Percentiles rank a stretch among this genome's conserved stretches.
phyloP scores from a whole-genome alignment of 225 moss, liverwort and hornwort genomes.

The Rhytidiadelphus loreus region DNA sequence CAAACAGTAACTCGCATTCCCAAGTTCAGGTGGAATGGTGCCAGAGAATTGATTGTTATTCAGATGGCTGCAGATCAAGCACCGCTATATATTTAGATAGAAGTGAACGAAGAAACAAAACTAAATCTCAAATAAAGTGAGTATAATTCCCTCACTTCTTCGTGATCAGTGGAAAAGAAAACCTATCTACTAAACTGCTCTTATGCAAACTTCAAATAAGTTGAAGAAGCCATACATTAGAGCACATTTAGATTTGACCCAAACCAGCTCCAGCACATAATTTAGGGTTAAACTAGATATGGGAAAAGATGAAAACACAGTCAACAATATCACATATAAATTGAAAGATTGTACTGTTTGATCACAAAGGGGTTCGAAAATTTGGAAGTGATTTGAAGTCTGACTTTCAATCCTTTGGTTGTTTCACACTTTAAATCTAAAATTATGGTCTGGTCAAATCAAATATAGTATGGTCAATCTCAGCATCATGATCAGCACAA shows the following conservation, averaged over 20 bases:
- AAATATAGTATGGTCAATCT: not conserved
- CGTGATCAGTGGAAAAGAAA: not conserved
- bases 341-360: not conserved
- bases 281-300: too few relatives aligned
- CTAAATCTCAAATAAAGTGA: not conserved
- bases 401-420: not conserved
- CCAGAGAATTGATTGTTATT: constrained; percentile 11
- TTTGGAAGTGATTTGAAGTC: not conserved
- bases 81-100: not conserved
- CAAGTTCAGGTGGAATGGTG: constrained; percentile 10
- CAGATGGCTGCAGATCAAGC: constrained; percentile 10
- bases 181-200: not conserved
- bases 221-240: not conserved
- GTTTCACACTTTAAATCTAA: not conserved
- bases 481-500: not conserved
- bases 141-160: not conserved
- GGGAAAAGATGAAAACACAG: not conserved
- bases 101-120: not conserved
- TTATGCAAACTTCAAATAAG: not conserved
- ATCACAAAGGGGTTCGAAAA: not conserved
- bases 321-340: not conserved
- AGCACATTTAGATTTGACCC: not conserved
- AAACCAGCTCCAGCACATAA: not conserved
- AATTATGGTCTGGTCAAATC: not conserved
- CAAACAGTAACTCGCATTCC: not conserved